phyloP scores from a whole-genome alignment of 2,329 filamentous ascomycete genomes.

The Neopestalotiopsis rosae region DNA sequence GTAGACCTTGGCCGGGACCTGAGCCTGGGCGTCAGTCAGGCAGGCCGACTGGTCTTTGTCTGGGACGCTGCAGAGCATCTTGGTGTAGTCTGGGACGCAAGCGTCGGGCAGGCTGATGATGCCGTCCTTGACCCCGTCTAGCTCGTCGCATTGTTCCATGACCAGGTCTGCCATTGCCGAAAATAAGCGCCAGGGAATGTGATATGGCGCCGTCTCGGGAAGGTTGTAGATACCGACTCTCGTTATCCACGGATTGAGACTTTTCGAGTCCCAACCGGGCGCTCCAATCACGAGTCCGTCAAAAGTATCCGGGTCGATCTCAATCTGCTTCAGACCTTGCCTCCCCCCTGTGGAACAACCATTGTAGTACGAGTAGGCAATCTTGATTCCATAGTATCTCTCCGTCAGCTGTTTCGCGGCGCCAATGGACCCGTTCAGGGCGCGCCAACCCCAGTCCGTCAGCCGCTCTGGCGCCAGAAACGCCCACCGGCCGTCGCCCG shows the following conservation, averaged over 20 bases:
- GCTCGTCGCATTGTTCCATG: slow-evolving; percentile 53
- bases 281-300: slow-evolving; percentile 59
- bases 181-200: slow-evolving; percentile 54
- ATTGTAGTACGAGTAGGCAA: slow-evolving; percentile 56
- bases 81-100: slow-evolving; percentile 50
- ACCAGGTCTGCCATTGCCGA: slow-evolving; percentile 44
- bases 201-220: slow-evolving; percentile 47
- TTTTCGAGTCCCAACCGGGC: slow-evolving; percentile 56
- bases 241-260: slow-evolving; percentile 49
- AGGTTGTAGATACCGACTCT: slow-evolving; percentile 53
- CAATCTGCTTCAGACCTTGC: slow-evolving; percentile 59
- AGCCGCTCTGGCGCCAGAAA: slow-evolving; percentile 39
- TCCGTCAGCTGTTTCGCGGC: slow-evolving; percentile 52
- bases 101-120: slow-evolving; percentile 52
- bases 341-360: slow-evolving; percentile 65
- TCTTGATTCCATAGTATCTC: slow-evolving; percentile 50
- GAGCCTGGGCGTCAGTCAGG: slow-evolving; percentile 48
- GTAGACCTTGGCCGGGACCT: slow-evolving; percentile 39
- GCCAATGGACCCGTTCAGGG: slow-evolving; percentile 53
- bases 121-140: slow-evolving; percentile 54
- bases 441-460: slow-evolving; percentile 44
- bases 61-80: slow-evolving; percentile 42
- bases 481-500: slow-evolving; percentile 42
- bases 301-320: slow-evolving; percentile 59
- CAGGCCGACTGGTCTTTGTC: slow-evolving; percentile 39